Conservation (phyloP, 352 stramenopile species). For the Albugo candida region DNA sequence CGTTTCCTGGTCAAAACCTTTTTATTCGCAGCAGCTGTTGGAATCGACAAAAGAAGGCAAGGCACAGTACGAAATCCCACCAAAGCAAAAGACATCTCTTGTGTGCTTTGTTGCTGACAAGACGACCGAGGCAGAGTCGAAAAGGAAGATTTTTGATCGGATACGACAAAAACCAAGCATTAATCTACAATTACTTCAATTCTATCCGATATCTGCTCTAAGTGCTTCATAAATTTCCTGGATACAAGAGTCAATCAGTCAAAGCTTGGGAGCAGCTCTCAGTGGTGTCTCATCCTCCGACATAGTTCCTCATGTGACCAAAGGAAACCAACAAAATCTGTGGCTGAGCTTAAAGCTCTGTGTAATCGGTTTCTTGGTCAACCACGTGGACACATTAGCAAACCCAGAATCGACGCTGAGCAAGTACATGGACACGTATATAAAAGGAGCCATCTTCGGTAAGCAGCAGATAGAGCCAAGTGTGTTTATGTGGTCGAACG, state of each 20-base stretch:
- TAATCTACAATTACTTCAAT: slow-evolving; percentile 38
- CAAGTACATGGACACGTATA: no score
- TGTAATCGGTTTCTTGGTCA: slow-evolving; percentile 55
- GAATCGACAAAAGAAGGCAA: slow-evolving; percentile 36
- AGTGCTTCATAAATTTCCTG: slow-evolving; percentile 33
- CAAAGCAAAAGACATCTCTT: slow-evolving; percentile 19
- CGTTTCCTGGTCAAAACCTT: slow-evolving; percentile 32
- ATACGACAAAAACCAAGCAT: slow-evolving; percentile 53
- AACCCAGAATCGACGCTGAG: slow-evolving; percentile 20
- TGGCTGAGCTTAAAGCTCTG: slow-evolving; percentile 48
- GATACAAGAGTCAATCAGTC: slow-evolving; percentile 5
- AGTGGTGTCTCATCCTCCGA: slow-evolving; percentile 10
- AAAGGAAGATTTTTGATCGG: slow-evolving; percentile 25
- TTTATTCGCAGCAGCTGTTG: slow-evolving; percentile 24
- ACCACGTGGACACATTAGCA: slow-evolving; percentile 23
- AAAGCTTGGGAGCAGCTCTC: slow-evolving; percentile 12
- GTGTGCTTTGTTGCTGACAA: slow-evolving; percentile 25
- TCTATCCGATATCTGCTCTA: slow-evolving; percentile 42
- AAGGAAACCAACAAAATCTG: slow-evolving; percentile 23
- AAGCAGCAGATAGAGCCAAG: slow-evolving; percentile 32
- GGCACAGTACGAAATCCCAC: slow-evolving; percentile 28
- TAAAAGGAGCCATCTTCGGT: no score
- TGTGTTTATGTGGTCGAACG: slow-evolving; percentile 55
- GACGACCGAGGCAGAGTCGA: slow-evolving; percentile 8
- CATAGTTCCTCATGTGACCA: slow-evolving; percentile 28